Percentiles rank a stretch among this genome's conserved stretches.
phyloP scores from a whole-genome alignment of 2,329 filamentous ascomycete species.

The Beauveria caledonica region DNA sequence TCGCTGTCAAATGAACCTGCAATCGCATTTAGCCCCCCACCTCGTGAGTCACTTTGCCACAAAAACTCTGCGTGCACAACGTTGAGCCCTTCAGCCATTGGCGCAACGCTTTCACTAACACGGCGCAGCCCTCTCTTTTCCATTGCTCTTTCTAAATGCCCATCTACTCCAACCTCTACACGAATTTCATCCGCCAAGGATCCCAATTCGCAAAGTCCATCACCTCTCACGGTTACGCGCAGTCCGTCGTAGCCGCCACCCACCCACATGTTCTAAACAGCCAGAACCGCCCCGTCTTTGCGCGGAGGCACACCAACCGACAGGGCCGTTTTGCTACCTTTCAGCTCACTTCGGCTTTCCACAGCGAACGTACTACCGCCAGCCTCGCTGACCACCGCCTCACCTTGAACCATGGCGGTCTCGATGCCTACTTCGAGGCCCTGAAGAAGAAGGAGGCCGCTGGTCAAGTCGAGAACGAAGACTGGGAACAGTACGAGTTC shows the following conservation, averaged over 20 bases:
- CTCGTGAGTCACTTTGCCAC: conserved; percentile 2
- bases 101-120: conserved; percentile 11
- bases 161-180: conserved; percentile 60
- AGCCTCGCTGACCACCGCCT: conserved; percentile 48
- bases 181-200: conserved; percentile 91
- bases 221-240: conserved; percentile 94
- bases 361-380: conserved; percentile 45
- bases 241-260: conserved; percentile 91
- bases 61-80: neutral
- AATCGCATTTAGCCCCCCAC: conserved; percentile 33
- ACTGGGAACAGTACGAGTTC: conserved; percentile 90
- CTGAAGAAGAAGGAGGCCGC: conserved; percentile 68
- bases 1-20: conserved; percentile 99
- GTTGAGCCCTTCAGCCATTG: neutral
- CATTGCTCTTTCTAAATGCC: conserved; percentile 80
- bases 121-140: conserved; percentile 32
- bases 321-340: conserved; percentile 46
- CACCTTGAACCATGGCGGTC: conserved; percentile 49
- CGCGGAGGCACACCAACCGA: conserved; percentile 47
- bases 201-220: conserved; percentile 79
- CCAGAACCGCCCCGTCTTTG: conserved; percentile 58
- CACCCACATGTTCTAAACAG: conserved; percentile 70
- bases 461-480: conserved; percentile 56
- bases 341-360: conserved; percentile 71
- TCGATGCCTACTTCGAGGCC: conserved; percentile 89